Evolutionary conservation across 2,329 filamentous ascomycete species (phyloP), one percentile per base, ranked within the genome.

Genomic region (Fusarium annulatum): DNA sequence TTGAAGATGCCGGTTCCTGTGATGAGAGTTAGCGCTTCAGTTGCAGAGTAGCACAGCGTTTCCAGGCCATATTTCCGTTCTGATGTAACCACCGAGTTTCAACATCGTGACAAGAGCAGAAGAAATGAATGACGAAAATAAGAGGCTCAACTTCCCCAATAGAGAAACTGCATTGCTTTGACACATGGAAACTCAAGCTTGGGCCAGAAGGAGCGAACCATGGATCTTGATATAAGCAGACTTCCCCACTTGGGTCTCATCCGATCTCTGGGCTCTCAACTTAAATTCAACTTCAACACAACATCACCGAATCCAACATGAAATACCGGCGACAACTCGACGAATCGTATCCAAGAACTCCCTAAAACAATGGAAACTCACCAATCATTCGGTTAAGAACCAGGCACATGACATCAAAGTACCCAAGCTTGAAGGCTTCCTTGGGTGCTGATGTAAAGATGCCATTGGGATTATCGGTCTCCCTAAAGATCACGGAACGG

Each of bases 1-100:
- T 80, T 81, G 65, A 83, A 83, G 66, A 83, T 82, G 28, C 81
- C 81, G 5, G 81, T 82, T 59, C 81, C 81, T 83, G 18, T 16
- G 2, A 42, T 57, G 12, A 10, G 18, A 16, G 61, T 79, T 34
- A 79, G 77, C 38, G 43, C 42, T 30, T 61, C 8, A 3, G 2
- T 38, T 56, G 45, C 11, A 28, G 28, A 34, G 30, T 46, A 61
- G 41, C 21, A 45, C n/a, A 11, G n/a, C 11, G n/a, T 19, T n/a
- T 18, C 10, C 2, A 34, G 12, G 18, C 48, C 30, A n/a, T 34
- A 9, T 23, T 23, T 23, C 48, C n/a, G 21, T 10, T 23, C 9
- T 12, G 21, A 26, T 4, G n/a, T 23, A 38, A n/a, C 11, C 36
- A 28, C 12, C 23, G 43, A 39, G n/a, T 36, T 51, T 30, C 12